Percentiles rank a stretch among this genome's conserved stretches.
These are phyloP conservation scores for Vitellaria paradoxa DNA, from an alignment of 179 eudicot species.

Conservation along the genomic window DNA sequence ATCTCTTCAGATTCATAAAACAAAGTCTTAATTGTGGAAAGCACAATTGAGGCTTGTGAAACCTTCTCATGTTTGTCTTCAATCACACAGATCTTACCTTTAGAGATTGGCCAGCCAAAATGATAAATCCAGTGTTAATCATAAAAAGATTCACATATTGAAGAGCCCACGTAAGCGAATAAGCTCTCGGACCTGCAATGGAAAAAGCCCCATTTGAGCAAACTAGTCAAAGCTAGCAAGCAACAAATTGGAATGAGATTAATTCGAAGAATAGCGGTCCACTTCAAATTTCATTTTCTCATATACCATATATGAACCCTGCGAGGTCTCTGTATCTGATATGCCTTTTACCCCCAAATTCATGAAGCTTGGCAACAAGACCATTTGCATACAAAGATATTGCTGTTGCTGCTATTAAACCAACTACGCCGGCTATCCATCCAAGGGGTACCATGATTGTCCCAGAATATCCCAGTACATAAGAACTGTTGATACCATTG, in stretches of 20 bases:
- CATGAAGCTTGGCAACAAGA: conserved; percentile 83
- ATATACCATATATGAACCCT: conserved; percentile 84
- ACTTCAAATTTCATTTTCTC: not conserved
- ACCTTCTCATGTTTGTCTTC: not conserved
- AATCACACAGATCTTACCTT: conserved; percentile 44
- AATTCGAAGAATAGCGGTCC: not conserved
- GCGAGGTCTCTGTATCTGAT: conserved; percentile 96
- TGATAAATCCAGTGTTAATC: conserved; percentile 84
- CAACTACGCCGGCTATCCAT: conserved; percentile 76
- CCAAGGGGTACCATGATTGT: conserved; percentile 92
- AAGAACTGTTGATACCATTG: conserved; percentile 86
- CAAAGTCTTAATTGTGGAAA: not conserved
- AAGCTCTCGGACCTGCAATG: conserved; percentile 66
- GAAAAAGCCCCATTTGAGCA: not conserved
- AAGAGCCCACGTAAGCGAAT: conserved; percentile 78
- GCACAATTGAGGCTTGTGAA: not conserved
- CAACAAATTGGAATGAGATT: conserved; percentile 1
- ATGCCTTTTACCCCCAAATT: conserved; percentile 81
- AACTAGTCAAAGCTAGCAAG: not conserved
- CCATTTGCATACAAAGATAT: conserved; percentile 79
- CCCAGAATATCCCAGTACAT: conserved; percentile 85
- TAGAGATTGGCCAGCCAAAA: conserved; percentile 82
- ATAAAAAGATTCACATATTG: conserved; percentile 82
- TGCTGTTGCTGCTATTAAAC: conserved; percentile 60
- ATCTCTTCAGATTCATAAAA: not conserved